Percentiles rank a stretch among this genome's conserved stretches.
Evolutionary conservation across 345 rosid species (phyloP).

Genomic region (Citrus medica): DNA sequence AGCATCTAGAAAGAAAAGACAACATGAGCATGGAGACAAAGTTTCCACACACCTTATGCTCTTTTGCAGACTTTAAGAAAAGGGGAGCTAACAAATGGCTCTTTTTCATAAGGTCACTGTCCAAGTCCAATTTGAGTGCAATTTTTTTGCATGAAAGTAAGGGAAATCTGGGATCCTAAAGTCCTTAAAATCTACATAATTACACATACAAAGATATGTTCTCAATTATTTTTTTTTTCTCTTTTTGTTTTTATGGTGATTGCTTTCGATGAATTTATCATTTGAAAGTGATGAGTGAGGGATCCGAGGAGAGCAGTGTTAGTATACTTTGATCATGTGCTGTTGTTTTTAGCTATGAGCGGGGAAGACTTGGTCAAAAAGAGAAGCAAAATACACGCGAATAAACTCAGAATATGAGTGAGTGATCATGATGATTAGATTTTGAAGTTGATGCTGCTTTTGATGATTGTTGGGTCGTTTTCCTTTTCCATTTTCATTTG

Average conservation of each 20-base stretch:
- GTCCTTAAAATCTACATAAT: slow-evolving; percentile 13
- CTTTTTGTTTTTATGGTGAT: background rate
- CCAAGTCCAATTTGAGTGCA: background rate
- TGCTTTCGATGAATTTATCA: slow-evolving; percentile 29
- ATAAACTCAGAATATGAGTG: slow-evolving; percentile 12
- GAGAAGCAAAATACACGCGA: slow-evolving; percentile 18
- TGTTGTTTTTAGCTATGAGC: slow-evolving; percentile 17
- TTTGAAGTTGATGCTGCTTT: slow-evolving; percentile 28
- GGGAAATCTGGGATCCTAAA: slow-evolving; percentile 39
- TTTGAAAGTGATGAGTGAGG: slow-evolving; percentile 50
- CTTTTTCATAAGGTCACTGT: slow-evolving; percentile 30
- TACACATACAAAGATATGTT: background rate
- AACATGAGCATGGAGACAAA: slow-evolving; percentile 37
- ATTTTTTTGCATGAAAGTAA: slow-evolving; percentile 46
- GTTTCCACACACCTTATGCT: slow-evolving; percentile 30
- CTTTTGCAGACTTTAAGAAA: slow-evolving; percentile 49
- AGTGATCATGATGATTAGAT: slow-evolving; percentile 11
- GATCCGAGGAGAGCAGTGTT: slow-evolving; percentile 43
- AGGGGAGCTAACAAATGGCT: slow-evolving; percentile 31
- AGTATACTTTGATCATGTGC: slow-evolving; percentile 12
- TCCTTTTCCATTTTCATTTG: slow-evolving; percentile 15
- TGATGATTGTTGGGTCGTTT: slow-evolving; percentile 41
- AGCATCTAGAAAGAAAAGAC: slow-evolving; percentile 38
- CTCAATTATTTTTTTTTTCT: background rate
- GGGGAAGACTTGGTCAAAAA: slow-evolving; percentile 35